Conservation (phyloP, 495 filamentous ascomycete species). For the Niebla homalea region DNA sequence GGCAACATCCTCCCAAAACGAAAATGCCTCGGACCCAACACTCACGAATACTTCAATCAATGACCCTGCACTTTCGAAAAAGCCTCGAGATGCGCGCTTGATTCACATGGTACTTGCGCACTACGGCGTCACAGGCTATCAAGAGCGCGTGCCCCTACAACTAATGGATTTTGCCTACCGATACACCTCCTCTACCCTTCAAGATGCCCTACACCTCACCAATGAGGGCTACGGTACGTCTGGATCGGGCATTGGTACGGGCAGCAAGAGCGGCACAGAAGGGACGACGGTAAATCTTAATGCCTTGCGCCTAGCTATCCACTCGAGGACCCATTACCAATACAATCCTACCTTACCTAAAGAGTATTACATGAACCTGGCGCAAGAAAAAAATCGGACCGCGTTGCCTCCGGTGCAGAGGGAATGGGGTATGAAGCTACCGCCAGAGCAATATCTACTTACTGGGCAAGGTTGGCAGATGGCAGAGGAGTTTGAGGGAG, state of each 20-base stretch:
- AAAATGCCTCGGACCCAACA: slow-evolving; percentile 1
- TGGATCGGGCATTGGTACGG: slow-evolving; percentile 1
- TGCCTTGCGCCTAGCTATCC: slow-evolving; percentile 46
- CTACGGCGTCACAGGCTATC: slow-evolving; percentile 78
- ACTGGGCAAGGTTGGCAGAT: slow-evolving; percentile 75
- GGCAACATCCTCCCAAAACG: background rate
- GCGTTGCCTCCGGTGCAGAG: slow-evolving; percentile 62
- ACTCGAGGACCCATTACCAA: slow-evolving; percentile 48
- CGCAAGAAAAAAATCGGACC: slow-evolving; percentile 67
- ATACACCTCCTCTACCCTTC: slow-evolving; percentile 41
- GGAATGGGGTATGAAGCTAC: slow-evolving; percentile 73
- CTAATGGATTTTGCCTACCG: slow-evolving; percentile 97
- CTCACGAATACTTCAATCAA: slow-evolving; percentile 3
- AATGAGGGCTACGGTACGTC: slow-evolving; percentile 38
- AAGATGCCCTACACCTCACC: slow-evolving; percentile 39
- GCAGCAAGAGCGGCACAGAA: slow-evolving; percentile 13
- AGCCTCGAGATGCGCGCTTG: slow-evolving; percentile 80
- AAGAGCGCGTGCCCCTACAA: slow-evolving; percentile 85
- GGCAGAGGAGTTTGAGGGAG: slow-evolving; percentile 62
- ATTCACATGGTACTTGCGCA: slow-evolving; percentile 82
- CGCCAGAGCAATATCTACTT: slow-evolving; percentile 82
- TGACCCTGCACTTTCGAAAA: slow-evolving; percentile 50
- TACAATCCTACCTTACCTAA: slow-evolving; percentile 58
- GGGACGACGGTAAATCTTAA: background rate
- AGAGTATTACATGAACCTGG: slow-evolving; percentile 75